Conservation (phyloP, 1,139 yeast genomes). For the Diutina sp. region DNA sequence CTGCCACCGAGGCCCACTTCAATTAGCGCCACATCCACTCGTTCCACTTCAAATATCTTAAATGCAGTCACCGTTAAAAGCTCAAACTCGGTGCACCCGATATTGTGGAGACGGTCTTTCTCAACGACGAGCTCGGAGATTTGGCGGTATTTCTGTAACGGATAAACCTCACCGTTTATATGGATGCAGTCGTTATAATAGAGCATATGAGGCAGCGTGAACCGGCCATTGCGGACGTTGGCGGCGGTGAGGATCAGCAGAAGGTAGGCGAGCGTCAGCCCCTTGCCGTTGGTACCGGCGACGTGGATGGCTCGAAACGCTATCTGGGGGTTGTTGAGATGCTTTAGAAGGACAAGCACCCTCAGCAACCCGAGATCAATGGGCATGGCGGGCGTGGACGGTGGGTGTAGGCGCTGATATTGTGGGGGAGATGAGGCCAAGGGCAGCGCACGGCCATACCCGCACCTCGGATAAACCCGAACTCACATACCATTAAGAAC, state of each 20-base stretch:
- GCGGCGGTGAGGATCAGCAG: constrained; percentile 45
- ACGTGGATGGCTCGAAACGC: constrained; percentile 57
- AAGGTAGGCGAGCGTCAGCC: constrained; percentile 74
- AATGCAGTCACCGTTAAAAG: constrained; percentile 74
- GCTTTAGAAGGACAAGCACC: constrained; percentile 38
- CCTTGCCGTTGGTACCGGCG: constrained; percentile 95
- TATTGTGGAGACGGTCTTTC: constrained; percentile 18
- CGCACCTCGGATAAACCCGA: neutral
- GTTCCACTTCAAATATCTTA: constrained; percentile 46
- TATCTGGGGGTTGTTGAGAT: constrained; percentile 59
- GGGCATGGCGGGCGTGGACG: constrained; percentile 13
- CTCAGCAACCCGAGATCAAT: constrained; percentile 55
- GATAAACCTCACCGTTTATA: constrained; percentile 47
- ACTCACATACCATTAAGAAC: neutral
- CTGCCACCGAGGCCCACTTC: constrained; percentile 92
- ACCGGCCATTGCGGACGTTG: constrained; percentile 50
- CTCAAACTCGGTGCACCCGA: constrained; percentile 83
- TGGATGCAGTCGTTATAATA: constrained; percentile 64
- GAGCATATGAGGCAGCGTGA: constrained; percentile 78
- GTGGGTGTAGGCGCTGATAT: neutral
- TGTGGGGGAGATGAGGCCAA: neutral
- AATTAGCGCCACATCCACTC: constrained; percentile 60
- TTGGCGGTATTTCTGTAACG: constrained; percentile 27
- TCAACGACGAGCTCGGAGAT: constrained; percentile 27
- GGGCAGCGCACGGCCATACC: neutral